Evolutionary conservation across 169 alveolate genomes (phyloP), one percentile per base, ranked within the genome.

Genomic region (Blepharisma undulans): DNA sequence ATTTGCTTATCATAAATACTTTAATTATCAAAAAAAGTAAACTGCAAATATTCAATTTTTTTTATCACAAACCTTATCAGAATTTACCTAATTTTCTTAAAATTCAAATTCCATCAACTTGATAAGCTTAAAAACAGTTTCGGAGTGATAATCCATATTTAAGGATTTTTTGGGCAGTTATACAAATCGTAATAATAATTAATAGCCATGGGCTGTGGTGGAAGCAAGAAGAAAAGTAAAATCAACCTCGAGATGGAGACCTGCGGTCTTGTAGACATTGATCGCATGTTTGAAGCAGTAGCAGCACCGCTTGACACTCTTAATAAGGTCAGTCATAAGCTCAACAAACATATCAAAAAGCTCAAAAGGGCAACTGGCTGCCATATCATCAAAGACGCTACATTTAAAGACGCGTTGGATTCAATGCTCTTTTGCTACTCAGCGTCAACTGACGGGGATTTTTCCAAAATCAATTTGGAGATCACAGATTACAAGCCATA

Each of bases 201-300:
- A 74, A 74, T 74, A 74, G 33, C 30, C 33, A 74, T 74, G 80
- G 80, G 80, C 80, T 74, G 80, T 29, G 80, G 80, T 25, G 80
- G 80, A 74, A 74, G 80, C 80, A 74, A 74, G 33, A 74, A 74
- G 80, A 74, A 74, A 29, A 74, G 16, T 1, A 74, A 74, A 29
- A 29, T 74, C 33, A 29, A 74, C 80, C 7, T 74, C 29, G 33
- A 74, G 14, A 74, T 74, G 80, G 80, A 74, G 33, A 18, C 10
- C 30, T 25, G 80, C 80, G 29, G 10, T 25, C 36, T 74, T 25
- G 48, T 25, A 29, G 80, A 22, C 18, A 29, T 74, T 18, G 33
- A 74, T 29, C 8, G 18, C 30, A 74, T 74, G 80, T 74, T 74
- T 25, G 18, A 18, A 14, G 29, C 80, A 6, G 80, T 25, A 22